Evolutionary conservation across 2,329 filamentous ascomycete genomes (phyloP).

Genomic region (Sporothrix brunneoviolacea): DNA sequence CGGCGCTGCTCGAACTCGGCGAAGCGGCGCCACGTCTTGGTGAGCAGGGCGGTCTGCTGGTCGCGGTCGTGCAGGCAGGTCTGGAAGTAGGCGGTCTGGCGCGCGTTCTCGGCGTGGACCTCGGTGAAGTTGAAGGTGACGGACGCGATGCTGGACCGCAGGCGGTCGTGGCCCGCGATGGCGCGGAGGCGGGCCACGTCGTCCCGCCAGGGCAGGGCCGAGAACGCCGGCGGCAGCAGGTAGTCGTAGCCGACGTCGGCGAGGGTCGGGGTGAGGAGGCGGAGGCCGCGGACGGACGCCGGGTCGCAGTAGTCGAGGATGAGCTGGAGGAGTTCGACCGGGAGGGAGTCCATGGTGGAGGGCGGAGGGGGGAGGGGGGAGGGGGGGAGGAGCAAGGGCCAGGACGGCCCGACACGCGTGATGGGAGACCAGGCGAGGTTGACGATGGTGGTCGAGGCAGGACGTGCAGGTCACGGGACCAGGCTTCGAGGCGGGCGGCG

Average conservation of each 20-base stretch:
- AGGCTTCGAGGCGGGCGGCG: not conserved
- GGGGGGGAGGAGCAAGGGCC: not conserved
- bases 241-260: conserved; percentile 38
- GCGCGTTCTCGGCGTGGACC: conserved; percentile 34
- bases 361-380: not conserved
- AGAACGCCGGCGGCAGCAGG: conserved; percentile 35
- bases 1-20: conserved; percentile 30
- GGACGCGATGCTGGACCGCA: conserved; percentile 35
- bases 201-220: conserved; percentile 37
- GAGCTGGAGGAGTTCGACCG: conserved; percentile 28
- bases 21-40: conserved; percentile 21
- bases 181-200: conserved; percentile 38
- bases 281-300: conserved; percentile 33
- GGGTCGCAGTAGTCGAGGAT: conserved; percentile 37
- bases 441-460: too few relatives aligned
- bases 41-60: conserved; percentile 24
- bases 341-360: conserved; percentile 23
- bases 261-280: conserved; percentile 32
- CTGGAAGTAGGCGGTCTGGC: conserved; percentile 29
- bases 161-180: conserved; percentile 37
- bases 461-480: conserved; percentile 3
- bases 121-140: conserved; percentile 41
- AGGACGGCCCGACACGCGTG: not conserved
- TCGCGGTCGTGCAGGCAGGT: conserved; percentile 33
- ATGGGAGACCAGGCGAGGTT: not conserved